Evolutionary conservation across 768 basidiomycete species (phyloP), one percentile per base, ranked within the genome.

Genomic region (Suillus cothurnatus): DNA sequence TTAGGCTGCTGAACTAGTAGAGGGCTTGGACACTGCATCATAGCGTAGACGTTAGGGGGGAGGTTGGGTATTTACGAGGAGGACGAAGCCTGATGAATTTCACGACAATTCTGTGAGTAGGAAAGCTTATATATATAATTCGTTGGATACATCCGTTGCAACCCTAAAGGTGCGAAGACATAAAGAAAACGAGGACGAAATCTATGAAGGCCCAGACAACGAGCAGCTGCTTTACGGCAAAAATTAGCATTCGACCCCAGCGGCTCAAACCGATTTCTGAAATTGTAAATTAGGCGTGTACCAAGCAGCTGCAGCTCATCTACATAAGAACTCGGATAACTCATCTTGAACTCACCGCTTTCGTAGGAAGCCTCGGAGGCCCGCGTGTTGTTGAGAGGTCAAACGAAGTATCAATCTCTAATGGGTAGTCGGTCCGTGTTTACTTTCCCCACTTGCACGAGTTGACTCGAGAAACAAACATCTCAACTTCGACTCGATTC

Each of bases 211-310:
- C 58, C 67, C 67, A 65, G 68, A 55, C 66, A 66, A 49, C 34
- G 21, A 55, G 23, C 49, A 31, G 62, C 38, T 31, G 36, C 23
- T 58, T 65, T 69, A 65, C 68, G 68, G 63, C 61, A 69, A 7
- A 64, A 69, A 65, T 69, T 74, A 73, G 69, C 73, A 70, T 73
- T 74, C 67, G 61, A 72, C 62, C 57, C 28, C 72, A 74, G 73
- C 72, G 72, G 62, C 70, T 39, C 17, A 28, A 26, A 41, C 57
- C 21, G 7, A 45, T 67, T 61, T 50, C 41, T 45, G 19, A 17
- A 58, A 52, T 45, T 32, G 32, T 61, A 23, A 23, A 58, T 59
- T 59, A 39, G 38, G 38, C 26, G 38, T 39, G 57, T 17, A 28
- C 57, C 38, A 19, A 59, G 0, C 49, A 50, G n/a, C 59, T 65